A percentile compares a stretch with the other conserved stretches of the same genome.
These are phyloP conservation scores for Kalaharituber pfeilii DNA, from an alignment of 2,329 filamentous ascomycete species.

Conservation along the genomic window DNA sequence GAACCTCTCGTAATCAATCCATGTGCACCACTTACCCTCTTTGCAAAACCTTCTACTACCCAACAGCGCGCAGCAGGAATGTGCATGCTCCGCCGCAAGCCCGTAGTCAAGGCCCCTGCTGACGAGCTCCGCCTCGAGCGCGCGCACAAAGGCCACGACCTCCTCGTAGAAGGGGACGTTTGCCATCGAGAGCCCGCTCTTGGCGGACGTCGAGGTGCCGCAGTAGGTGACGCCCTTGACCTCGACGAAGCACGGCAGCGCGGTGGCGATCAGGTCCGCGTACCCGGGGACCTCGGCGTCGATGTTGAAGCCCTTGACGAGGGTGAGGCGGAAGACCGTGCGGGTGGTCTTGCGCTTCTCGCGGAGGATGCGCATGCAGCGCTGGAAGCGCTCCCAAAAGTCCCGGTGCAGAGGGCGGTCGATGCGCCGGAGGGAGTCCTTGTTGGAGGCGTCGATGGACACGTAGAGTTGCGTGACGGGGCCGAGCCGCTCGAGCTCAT, in stretches of 20 bases:
- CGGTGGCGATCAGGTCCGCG: conserved; percentile 65
- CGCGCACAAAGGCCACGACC: conserved; percentile 63
- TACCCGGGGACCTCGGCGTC: conserved; percentile 87
- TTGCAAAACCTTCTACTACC: conserved; percentile 65
- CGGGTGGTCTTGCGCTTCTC: conserved; percentile 70
- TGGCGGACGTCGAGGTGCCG: conserved; percentile 68
- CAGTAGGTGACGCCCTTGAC: conserved; percentile 96
- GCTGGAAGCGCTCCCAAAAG: conserved; percentile 91
- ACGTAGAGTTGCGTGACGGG: conserved; percentile 93
- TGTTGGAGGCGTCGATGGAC: conserved; percentile 85
- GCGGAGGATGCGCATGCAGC: conserved; percentile 75
- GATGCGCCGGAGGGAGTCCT: conserved; percentile 70
- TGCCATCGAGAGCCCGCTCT: conserved; percentile 82
- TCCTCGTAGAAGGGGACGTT: conserved; percentile 96
- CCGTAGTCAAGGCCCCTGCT: conserved; percentile 63
- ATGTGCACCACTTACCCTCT: conserved; percentile 69
- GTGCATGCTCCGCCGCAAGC: conserved; percentile 84
- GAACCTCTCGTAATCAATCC: conserved; percentile 80
- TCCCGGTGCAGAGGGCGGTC: conserved; percentile 85
- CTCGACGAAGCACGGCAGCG: conserved; percentile 84
- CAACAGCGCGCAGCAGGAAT: conserved; percentile 72
- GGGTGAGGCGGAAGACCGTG: conserved; percentile 83
- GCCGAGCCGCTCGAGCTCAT: conserved; percentile 63
- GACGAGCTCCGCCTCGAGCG: conserved; percentile 51
- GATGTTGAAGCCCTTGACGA: conserved; percentile 96